Base-by-base conservation (phyloP, 306 rosid genomes). In the Cucumis melo region DNA sequence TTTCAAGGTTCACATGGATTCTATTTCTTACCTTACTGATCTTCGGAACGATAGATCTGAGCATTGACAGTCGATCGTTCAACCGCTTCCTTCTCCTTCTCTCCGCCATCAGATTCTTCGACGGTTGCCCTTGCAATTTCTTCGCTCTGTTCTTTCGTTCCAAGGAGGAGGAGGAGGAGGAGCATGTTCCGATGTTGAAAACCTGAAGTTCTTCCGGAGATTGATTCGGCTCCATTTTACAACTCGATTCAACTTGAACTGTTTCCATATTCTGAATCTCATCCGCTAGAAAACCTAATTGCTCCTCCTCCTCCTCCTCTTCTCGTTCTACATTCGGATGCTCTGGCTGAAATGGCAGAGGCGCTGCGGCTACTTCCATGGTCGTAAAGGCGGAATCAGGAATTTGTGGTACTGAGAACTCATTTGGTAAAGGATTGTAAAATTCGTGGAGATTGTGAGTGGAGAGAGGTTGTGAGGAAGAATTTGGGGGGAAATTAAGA, bases 101-200 rank as follows among this genome's bases (percentile, higher is more conserved):
- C 83, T 91, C 97, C 0, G 98, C 97, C 98, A 94, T 94, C 21
- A 94, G 87, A 86, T 94, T 94, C 93, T 94, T 94, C 20, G 97
- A 94, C 6, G 96, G 98, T 80, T 90, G 91, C 36, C 98, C 95
- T 82, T 86, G 96, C 53, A 87, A 38, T 86, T 87, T 91, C 87
- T 91, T 91, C 50, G 89, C 17, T 64, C 85, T 78, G 27, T 77
- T 73, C 77, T 73, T 73, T 1, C 48, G 62, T 10, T 29, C 77
- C 8, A 48, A 3, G n/a, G 58, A 51, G 56, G 56, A 24, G 59
- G 56, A 24, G 59, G 24, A 3, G 11, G 58, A 51, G 56, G 56
- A 24, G 59, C 76, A 71, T 83, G 79, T 83, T 91, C 87, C 93
- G 39, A 66, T 54, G 81, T 84, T 81, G 86, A 91, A 87, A 82